Conservation (phyloP, 257 asterid species). For the Rhazya stricta region DNA sequence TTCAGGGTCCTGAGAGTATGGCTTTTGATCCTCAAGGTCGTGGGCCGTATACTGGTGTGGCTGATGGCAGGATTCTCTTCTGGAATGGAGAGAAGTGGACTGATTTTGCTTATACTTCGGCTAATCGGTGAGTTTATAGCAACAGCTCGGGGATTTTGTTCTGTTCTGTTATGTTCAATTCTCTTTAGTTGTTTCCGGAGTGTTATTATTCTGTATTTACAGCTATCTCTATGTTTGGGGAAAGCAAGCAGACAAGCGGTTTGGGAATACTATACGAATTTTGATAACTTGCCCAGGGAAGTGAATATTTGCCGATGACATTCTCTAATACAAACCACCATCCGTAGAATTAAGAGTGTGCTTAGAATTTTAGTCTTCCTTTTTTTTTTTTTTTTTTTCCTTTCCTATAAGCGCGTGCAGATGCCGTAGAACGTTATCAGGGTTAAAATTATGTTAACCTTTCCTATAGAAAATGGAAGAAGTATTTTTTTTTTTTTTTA, state of each 20-base stretch:
- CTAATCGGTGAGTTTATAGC: slow-evolving; percentile 54
- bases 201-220: not conserved
- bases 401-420: not conserved
- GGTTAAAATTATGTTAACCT: not conserved
- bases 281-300: not conserved
- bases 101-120: slow-evolving; percentile 84
- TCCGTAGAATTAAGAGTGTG: not conserved
- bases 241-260: not conserved
- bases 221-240: not conserved
- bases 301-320: not conserved
- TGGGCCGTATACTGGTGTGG: slow-evolving; percentile 91
- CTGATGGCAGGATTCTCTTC: slow-evolving; percentile 80
- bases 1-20: slow-evolving; percentile 91
- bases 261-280: not conserved
- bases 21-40: slow-evolving; percentile 79
- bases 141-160: not conserved
- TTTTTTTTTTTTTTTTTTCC: too few relatives aligned
- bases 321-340: not conserved
- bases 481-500: not conserved
- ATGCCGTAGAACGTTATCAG: not conserved
- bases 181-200: not conserved
- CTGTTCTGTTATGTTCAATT: not conserved
- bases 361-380: not conserved
- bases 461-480: not conserved
- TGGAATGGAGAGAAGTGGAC: slow-evolving; percentile 80